Conservation (phyloP, 345 rosid species). For the Diplotaxis tenuifolia region DNA sequence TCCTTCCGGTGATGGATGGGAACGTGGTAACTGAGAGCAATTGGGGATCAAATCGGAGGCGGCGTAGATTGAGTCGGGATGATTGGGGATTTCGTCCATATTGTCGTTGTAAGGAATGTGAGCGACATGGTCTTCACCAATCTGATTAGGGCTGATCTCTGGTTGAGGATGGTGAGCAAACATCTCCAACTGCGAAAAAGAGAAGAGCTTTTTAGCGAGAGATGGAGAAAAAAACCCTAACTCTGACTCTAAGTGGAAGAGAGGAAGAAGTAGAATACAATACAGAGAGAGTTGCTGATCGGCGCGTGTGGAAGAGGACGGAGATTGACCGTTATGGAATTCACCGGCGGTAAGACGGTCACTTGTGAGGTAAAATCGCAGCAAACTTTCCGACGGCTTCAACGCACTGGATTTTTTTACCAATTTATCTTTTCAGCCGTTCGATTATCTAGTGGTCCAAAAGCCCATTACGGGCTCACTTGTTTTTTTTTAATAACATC, state of each 20-base stretch:
- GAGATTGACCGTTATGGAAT: slow-evolving; percentile 14
- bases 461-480: not conserved
- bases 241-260: slow-evolving; percentile 28
- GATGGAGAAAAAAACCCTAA: slow-evolving; percentile 1
- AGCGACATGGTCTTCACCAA: slow-evolving; percentile 44
- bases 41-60: slow-evolving; percentile 34
- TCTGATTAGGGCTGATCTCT: slow-evolving; percentile 49
- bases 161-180: slow-evolving; percentile 57
- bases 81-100: slow-evolving; percentile 47
- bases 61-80: slow-evolving; percentile 50
- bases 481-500: too few relatives aligned
- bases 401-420: slow-evolving; percentile 10
- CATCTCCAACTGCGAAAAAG: slow-evolving; percentile 45
- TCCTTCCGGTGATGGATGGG: slow-evolving; percentile 31
- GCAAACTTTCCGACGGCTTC: slow-evolving; percentile 13
- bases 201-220: slow-evolving; percentile 11
- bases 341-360: slow-evolving; percentile 20
- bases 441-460: not conserved
- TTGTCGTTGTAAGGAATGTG: slow-evolving; percentile 48
- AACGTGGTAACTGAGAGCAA: slow-evolving; percentile 26
- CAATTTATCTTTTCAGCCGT: not conserved
- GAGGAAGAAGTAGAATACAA: slow-evolving; percentile 5
- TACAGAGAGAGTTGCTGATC: slow-evolving; percentile 17
- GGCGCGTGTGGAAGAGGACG: slow-evolving; percentile 23
- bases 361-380: slow-evolving; percentile 4